Evolutionary conservation across 2,329 filamentous ascomycete species (phyloP), one percentile per base, ranked within the genome.

Genomic region (Pleoardoris graminearum): DNA sequence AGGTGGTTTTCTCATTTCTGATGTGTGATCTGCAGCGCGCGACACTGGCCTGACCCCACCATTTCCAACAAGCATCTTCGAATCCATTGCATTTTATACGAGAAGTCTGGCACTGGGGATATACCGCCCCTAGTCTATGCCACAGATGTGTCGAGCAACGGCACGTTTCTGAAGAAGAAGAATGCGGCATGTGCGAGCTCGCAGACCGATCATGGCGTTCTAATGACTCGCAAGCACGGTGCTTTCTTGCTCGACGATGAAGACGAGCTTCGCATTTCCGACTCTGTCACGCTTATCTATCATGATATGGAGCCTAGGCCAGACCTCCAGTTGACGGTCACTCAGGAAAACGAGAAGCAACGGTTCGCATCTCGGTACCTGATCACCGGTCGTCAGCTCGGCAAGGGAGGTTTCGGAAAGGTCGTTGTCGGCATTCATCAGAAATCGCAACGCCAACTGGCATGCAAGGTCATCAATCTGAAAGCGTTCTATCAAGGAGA

Each of bases 401-500:
- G 85, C 4, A 63, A 70, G 29, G 85, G 85, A 5, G 77, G 75
- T 2, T 78, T 78, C 62, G 82, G 81, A 7, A 72, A 72, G 36
- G 81, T 88, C 3, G 78, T 81, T 50, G 73, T 86, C 8, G 83
- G 80, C 4, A 66, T 79, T 2, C 78, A 88, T 14, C 67, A 74
- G 21, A 68, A 68, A 6, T 82, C 80, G 0, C 76, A 78, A 32
- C 79, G 77, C 50, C 88, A 90, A 61, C 58, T 89, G 17, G 86
- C 86, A 10, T 91, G 88, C 75, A 90, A 91, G 62, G 71, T 89
- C 7, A 75, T 89, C 46, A 75, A 82, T 48, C 62, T 87, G 2
- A 73, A 60, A 37, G 57, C 51, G n/a, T 47, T 66, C 2, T 62
- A 62, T 43, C 46, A 54, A 22, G 53, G 50, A 12, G n/a, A 50